Percentiles rank a stretch among this genome's conserved stretches.
phyloP scores from a whole-genome alignment of 176 grass and related monocot genomes.

The Elaeis guineensis region DNA sequence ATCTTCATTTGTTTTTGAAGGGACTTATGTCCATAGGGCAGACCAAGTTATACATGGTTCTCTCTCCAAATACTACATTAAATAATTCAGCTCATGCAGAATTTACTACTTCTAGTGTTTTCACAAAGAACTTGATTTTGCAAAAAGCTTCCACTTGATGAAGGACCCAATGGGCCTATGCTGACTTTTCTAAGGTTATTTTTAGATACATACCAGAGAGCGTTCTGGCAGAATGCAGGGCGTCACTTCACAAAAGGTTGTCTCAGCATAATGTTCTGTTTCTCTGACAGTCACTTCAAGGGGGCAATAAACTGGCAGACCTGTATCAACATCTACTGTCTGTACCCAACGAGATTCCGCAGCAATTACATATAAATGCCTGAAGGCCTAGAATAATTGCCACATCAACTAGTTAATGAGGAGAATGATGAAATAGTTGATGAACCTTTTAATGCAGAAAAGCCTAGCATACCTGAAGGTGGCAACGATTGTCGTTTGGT shows the following conservation, averaged over 20 bases:
- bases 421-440: neutral
- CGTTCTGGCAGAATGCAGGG: conserved; percentile 94
- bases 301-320: conserved; percentile 85
- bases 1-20: neutral
- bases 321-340: conserved; percentile 82
- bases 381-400: conserved; percentile 55
- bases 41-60: no score
- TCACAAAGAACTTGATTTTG: no score
- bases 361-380: conserved; percentile 85
- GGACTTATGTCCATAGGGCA: no score
- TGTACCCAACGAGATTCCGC: conserved; percentile 83
- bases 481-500: conserved; percentile 95
- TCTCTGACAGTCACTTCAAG: conserved; percentile 82
- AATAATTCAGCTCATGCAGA: no score
- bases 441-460: neutral
- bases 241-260: conserved; percentile 80
- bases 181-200: no score
- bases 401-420: conserved; percentile 9
- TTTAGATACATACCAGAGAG: conserved; percentile 51
- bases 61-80: no score
- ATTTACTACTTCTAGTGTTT: no score
- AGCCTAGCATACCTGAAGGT: conserved; percentile 67
- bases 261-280: conserved; percentile 82
- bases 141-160: no score
- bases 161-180: no score